These are phyloP conservation scores for Penicillium sp. DNA, from an alignment of 2,329 filamentous ascomycete genomes.

Conservation along the genomic window DNA sequence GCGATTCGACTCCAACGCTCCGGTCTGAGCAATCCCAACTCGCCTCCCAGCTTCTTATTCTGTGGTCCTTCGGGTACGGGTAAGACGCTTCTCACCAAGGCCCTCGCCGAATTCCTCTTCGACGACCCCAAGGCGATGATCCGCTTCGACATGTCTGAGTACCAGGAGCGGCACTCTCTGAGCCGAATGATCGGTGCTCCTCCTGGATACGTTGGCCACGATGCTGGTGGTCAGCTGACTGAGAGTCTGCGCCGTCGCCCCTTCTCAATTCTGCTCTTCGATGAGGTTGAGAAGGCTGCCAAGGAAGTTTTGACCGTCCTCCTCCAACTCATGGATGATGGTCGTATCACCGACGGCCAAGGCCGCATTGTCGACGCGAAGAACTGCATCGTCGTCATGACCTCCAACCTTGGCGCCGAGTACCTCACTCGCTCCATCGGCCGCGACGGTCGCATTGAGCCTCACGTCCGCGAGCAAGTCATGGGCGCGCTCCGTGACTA, in stretches of 20 bases:
- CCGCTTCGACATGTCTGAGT: conserved; percentile 99
- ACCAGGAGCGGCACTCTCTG: conserved; percentile 93
- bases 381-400: conserved; percentile 99
- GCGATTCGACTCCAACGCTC: conserved; percentile 94
- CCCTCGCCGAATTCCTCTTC: conserved; percentile 95
- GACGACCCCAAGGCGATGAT: conserved; percentile 98
- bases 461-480: conserved; percentile 82
- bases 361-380: conserved; percentile 90
- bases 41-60: conserved; percentile 97
- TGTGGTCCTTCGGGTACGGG: conserved; percentile 97
- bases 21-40: conserved; percentile 91
- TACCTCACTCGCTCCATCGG: conserved; percentile 79
- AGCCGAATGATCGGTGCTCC: conserved; percentile 98
- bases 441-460: conserved; percentile 82
- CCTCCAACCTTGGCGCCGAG: conserved; percentile 93
- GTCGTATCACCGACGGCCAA: conserved; percentile 97
- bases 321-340: conserved; percentile 99
- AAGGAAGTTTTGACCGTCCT: conserved; percentile 97
- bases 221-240: conserved; percentile 92
- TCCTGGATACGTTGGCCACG: conserved; percentile 94
- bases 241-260: conserved; percentile 91
- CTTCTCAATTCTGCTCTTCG: conserved; percentile 96
- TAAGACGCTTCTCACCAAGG: conserved; percentile 96
- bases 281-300: conserved; percentile 97
- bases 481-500: conserved; percentile 90